Conservation (phyloP, 2,329 filamentous ascomycete genomes). For the Westerdykella aurantiaca region DNA sequence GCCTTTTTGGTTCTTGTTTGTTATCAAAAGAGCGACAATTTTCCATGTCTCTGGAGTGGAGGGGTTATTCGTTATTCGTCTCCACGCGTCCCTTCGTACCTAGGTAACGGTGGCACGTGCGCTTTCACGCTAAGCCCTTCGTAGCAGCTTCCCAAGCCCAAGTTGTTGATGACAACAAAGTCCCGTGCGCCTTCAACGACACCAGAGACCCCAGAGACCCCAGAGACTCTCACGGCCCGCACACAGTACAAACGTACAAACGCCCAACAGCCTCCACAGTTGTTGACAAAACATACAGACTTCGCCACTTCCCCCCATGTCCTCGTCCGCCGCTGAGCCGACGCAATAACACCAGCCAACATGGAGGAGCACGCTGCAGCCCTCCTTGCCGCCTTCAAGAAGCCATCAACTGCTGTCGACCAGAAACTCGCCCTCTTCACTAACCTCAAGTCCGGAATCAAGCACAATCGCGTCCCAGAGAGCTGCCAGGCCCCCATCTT, state of each 20-base stretch:
- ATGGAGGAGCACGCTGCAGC: slow-evolving; percentile 56
- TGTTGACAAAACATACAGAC: slow-evolving; percentile 6
- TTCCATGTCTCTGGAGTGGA: too few species aligned
- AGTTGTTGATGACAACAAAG: too few species aligned
- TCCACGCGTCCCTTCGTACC: too few species aligned
- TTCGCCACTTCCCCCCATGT: slow-evolving; percentile 9
- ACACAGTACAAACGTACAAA: too few species aligned
- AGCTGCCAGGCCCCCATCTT: slow-evolving; percentile 66
- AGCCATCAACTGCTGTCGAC: slow-evolving; percentile 62
- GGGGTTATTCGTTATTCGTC: too few species aligned
- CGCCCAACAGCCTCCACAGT: slow-evolving; percentile 7
- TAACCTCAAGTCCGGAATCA: slow-evolving; percentile 78
- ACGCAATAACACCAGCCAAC: slow-evolving; percentile 18
- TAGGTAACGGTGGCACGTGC: too few species aligned
- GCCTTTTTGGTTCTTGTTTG: too few species aligned
- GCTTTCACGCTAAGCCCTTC: background rate
- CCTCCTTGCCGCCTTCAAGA: slow-evolving; percentile 51
- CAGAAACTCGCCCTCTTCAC: slow-evolving; percentile 66
- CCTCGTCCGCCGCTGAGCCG: slow-evolving; percentile 12
- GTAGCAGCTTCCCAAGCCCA: background rate
- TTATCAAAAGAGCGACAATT: too few species aligned
- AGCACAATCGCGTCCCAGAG: slow-evolving; percentile 85
- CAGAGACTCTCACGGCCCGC: too few species aligned
- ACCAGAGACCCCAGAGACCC: too few species aligned
- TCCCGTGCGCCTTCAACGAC: too few species aligned